Conservation (phyloP, 176 grass and related monocot genomes). For the Calamus simplicifolius region DNA sequence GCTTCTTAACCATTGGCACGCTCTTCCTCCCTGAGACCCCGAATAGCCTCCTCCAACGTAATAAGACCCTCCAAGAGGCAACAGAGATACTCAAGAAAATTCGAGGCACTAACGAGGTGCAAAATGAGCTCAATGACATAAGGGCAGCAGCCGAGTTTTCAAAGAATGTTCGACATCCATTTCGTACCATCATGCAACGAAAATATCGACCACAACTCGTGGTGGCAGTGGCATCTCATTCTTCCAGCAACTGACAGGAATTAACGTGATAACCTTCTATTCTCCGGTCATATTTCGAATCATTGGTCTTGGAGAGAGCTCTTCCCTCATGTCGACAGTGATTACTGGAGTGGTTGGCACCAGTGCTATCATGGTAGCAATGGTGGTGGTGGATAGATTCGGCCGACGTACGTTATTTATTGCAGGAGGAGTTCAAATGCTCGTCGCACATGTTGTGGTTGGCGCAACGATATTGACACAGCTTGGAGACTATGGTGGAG, state of each 20-base stretch:
- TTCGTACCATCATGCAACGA: conserved; percentile 11
- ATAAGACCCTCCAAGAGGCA: too few relatives aligned
- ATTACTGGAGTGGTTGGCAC: conserved; percentile 28
- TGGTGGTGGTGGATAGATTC: conserved; percentile 20
- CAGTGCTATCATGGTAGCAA: conserved; percentile 4
- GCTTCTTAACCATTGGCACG: too few relatives aligned
- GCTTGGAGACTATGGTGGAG: too few relatives aligned
- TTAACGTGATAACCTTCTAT: conserved; percentile 64
- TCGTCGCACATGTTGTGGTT: not conserved
- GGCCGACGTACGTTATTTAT: conserved; percentile 47
- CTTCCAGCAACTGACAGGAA: conserved; percentile 59
- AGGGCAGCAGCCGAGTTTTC: too few relatives aligned
- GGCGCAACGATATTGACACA: too few relatives aligned
- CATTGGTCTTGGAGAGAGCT: conserved; percentile 55
- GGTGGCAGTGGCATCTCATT: conserved; percentile 38
- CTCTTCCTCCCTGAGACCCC: too few relatives aligned
- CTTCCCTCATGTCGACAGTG: conserved; percentile 40
- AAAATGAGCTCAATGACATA: too few relatives aligned
- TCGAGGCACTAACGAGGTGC: too few relatives aligned
- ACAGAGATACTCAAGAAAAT: too few relatives aligned
- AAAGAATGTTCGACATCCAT: not conserved
- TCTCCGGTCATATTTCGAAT: conserved; percentile 53
- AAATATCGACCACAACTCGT: conserved; percentile 37
- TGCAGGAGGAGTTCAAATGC: conserved; percentile 38
- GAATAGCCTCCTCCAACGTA: too few relatives aligned